These are phyloP conservation scores for Penicillium frequentans DNA, from an alignment of 2,329 filamentous ascomycete genomes.

Conservation along the genomic window DNA sequence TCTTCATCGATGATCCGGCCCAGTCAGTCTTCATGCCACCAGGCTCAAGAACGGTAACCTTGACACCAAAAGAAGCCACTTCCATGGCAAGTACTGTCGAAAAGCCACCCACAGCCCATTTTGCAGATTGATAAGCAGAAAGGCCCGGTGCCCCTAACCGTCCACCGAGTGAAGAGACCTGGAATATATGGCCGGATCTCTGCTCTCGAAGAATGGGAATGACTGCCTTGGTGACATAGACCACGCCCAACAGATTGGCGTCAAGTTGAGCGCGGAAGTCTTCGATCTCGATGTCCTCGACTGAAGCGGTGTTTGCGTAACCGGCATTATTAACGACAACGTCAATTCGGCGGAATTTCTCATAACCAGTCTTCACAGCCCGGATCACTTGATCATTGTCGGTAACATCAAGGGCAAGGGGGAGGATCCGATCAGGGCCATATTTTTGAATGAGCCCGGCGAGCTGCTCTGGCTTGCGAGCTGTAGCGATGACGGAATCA, in stretches of 20 bases:
- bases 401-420: neutral
- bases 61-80: neutral
- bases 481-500: neutral
- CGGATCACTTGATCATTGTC: neutral
- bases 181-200: neutral
- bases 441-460: neutral
- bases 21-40: neutral
- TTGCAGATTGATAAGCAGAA: neutral
- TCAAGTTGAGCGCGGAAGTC: neutral
- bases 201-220: neutral
- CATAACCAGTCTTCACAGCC: neutral
- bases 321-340: neutral
- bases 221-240: neutral
- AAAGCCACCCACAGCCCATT: neutral
- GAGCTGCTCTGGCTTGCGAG: neutral
- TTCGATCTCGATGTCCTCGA: neutral
- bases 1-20: neutral
- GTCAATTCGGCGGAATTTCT: neutral
- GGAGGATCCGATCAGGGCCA: neutral
- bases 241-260: neutral
- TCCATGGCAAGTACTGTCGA: neutral
- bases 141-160: neutral
- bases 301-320: neutral
- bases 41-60: neutral
- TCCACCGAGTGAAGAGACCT: neutral